A percentile compares a stretch with the other conserved stretches of the same genome.
Evolutionary conservation across 2,329 filamentous ascomycete species (phyloP).

Genomic region (Diaporthe batatas): DNA sequence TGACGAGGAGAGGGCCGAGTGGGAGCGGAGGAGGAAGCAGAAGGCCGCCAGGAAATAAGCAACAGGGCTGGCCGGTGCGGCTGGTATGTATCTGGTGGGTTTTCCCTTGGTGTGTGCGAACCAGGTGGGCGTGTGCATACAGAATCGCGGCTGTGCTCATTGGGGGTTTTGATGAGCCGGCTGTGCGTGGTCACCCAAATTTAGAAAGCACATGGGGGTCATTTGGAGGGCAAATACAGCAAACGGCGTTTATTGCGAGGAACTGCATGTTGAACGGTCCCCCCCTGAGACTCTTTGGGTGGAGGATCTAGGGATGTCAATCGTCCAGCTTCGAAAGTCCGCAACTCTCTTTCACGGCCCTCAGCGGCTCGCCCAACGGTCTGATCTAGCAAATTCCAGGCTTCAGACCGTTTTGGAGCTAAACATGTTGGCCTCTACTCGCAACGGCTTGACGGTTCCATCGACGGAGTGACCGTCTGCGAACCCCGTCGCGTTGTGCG

Average conservation of each 20-base stretch:
- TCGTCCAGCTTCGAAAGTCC: background rate
- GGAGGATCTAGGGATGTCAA: background rate
- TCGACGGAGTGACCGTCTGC: background rate
- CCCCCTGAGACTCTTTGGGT: background rate
- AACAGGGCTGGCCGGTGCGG: slow-evolving; percentile 42
- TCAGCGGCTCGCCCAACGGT: no score
- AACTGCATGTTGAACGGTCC: slow-evolving; percentile 20
- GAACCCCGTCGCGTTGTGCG: background rate
- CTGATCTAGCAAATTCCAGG: background rate
- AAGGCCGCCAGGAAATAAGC: slow-evolving; percentile 51
- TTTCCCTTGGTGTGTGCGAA: background rate
- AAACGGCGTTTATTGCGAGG: slow-evolving; percentile 26
- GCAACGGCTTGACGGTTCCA: background rate
- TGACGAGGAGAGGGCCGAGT: slow-evolving; percentile 73
- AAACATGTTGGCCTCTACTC: background rate
- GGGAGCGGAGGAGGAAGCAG: slow-evolving; percentile 65
- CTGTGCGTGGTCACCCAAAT: slow-evolving; percentile 26
- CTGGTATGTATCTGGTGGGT: background rate
- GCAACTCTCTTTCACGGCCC: background rate
- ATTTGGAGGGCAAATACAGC: slow-evolving; percentile 17
- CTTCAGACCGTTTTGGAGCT: background rate
- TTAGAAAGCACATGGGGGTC: slow-evolving; percentile 36
- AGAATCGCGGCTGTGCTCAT: background rate
- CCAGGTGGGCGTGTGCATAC: background rate
- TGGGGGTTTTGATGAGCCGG: background rate